phyloP scores from a whole-genome alignment of 163 green algal genomes.

The Prototheca wickerhamii region DNA sequence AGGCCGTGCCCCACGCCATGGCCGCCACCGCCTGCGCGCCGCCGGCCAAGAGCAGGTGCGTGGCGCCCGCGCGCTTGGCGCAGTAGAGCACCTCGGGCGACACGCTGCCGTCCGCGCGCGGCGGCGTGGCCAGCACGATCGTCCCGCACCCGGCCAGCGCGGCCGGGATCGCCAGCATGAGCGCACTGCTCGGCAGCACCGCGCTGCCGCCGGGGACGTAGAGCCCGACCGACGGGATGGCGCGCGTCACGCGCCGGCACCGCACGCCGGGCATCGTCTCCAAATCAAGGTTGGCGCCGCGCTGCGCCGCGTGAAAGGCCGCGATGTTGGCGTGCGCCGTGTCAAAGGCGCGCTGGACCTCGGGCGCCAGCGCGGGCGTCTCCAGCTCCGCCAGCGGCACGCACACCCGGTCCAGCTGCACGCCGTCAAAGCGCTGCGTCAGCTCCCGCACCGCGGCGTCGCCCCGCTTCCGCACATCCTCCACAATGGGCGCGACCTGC shows the following conservation, averaged over 20 bases:
- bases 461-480: conserved; percentile 68
- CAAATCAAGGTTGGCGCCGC: conserved; percentile 50
- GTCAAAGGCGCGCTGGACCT: conserved; percentile 80
- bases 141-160: conserved; percentile 85
- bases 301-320: conserved; percentile 89
- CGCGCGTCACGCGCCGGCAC: conserved; percentile 72
- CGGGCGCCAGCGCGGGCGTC: conserved; percentile 60
- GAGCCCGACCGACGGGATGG: conserved; percentile 82
- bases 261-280: conserved; percentile 95
- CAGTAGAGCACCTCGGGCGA: conserved; percentile 91
- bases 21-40: conserved; percentile 92
- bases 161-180: conserved; percentile 95
- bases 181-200: conserved; percentile 77
- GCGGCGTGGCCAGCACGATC: conserved; percentile 93
- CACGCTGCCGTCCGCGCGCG: conserved; percentile 77
- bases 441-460: conserved; percentile 83
- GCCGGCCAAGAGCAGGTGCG: conserved; percentile 91
- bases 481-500: conserved; percentile 86
- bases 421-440: conserved; percentile 87
- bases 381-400: conserved; percentile 53
- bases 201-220: conserved; percentile 97
- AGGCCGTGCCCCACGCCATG: conserved; percentile 87
- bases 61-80: conserved; percentile 90
- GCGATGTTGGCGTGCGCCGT: conserved; percentile 90
- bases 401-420: conserved; percentile 62